A percentile compares a stretch with the other conserved stretches of the same genome.
These are phyloP conservation scores for Coelastrella sp. DNA, from an alignment of 139 green algal species.

Conservation along the genomic window DNA sequence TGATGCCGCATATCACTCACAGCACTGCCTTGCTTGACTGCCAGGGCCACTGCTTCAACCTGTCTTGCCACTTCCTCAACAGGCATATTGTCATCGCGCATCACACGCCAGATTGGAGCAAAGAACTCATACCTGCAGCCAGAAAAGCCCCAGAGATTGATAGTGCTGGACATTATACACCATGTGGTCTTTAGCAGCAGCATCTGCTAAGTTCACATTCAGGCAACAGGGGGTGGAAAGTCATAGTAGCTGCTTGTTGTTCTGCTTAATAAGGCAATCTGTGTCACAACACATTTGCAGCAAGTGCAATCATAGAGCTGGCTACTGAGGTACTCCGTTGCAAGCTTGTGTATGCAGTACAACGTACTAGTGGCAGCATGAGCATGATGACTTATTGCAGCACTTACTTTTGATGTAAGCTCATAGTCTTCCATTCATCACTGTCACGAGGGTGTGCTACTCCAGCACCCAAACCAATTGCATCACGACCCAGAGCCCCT, in stretches of 20 bases:
- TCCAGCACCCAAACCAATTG: constrained; percentile 80
- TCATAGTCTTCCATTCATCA: constrained; percentile 87
- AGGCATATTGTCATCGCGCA: constrained; percentile 83
- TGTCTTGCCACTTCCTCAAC: constrained; percentile 78
- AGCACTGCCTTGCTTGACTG: constrained; percentile 81
- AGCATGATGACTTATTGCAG: neutral
- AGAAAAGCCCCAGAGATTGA: neutral
- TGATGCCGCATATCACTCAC: constrained; percentile 83
- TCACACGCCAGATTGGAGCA: constrained; percentile 91
- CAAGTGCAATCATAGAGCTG: too few species aligned
- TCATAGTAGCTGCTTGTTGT: too few species aligned
- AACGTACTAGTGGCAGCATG: too few species aligned
- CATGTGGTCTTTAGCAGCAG: too few species aligned
- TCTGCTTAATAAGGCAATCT: too few species aligned
- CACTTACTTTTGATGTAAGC: constrained; percentile 55
- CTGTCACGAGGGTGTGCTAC: constrained; percentile 84
- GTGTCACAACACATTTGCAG: too few species aligned
- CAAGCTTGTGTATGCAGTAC: too few species aligned
- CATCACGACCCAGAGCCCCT: constrained; percentile 84
- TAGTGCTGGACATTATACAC: too few species aligned
- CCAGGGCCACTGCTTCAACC: constrained; percentile 75
- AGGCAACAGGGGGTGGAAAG: too few species aligned
- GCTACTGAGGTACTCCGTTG: too few species aligned
- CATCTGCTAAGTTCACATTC: too few species aligned
- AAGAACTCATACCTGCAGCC: constrained; percentile 85